These are phyloP conservation scores for Podochytrium sp. DNA, from an alignment of 192 early-diverging fungal species.

Conservation along the genomic window DNA sequence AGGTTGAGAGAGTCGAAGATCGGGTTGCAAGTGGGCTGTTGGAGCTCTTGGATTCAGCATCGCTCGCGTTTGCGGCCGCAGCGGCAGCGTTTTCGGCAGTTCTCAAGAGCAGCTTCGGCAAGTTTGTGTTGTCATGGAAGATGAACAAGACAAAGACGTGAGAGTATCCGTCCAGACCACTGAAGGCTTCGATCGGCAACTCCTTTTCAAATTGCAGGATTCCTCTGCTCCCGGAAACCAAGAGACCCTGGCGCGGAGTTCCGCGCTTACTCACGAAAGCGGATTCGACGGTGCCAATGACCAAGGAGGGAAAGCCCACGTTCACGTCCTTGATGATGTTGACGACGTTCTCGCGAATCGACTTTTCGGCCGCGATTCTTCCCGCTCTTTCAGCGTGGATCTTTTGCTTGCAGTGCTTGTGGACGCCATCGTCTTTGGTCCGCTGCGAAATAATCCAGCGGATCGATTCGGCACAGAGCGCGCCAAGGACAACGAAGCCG, in stretches of 20 bases:
- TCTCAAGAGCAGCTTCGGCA: conserved; percentile 35
- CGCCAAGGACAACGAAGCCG: not conserved
- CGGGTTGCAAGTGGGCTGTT: conserved; percentile 16
- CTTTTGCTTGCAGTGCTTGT: conserved; percentile 16
- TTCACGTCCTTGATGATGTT: conserved; percentile 21
- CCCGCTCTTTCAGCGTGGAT: conserved; percentile 41
- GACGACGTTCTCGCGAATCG: conserved; percentile 34
- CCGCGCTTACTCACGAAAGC: conserved; percentile 36
- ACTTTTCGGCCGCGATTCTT: conserved; percentile 42
- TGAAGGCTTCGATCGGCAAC: conserved; percentile 37
- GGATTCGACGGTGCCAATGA: conserved; percentile 34
- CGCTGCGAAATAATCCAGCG: not conserved
- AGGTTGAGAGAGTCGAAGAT: conserved; percentile 14
- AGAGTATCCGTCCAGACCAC: conserved; percentile 36
- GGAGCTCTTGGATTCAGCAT: not conserved
- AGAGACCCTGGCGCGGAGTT: conserved; percentile 42
- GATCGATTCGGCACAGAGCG: not conserved
- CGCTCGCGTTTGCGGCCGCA: not conserved
- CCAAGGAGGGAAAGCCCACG: conserved; percentile 39
- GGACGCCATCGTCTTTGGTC: not conserved
- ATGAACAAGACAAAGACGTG: conserved; percentile 40
- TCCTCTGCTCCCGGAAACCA: conserved; percentile 31
- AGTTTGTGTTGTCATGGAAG: conserved; percentile 48
- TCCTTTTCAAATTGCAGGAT: conserved; percentile 26
- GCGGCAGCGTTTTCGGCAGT: conserved; percentile 14